Conservation (phyloP, 106 monocot genomes). For the Dendrobium nobile region DNA sequence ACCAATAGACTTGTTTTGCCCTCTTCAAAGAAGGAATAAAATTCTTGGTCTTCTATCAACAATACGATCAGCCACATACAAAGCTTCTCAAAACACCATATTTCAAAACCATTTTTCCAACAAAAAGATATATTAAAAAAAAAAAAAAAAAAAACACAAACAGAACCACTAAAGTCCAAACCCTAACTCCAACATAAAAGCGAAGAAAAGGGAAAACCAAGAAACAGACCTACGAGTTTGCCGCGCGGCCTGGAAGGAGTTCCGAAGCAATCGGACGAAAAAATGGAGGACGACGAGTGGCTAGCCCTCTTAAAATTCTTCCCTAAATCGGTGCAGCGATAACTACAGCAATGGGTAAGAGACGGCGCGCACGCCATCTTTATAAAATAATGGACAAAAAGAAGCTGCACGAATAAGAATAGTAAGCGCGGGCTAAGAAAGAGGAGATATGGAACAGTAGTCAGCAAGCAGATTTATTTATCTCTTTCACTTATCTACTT, state of each 20-base stretch:
- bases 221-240: slow-evolving; percentile 5
- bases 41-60: background rate
- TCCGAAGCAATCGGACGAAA: background rate
- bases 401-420: background rate
- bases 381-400: background rate
- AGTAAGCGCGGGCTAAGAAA: background rate
- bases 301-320: background rate
- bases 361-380: slow-evolving; percentile 3
- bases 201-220: background rate
- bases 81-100: background rate
- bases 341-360: background rate
- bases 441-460: background rate
- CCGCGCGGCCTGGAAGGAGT: background rate
- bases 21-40: background rate
- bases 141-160: background rate
- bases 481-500: background rate
- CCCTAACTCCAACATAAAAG: background rate
- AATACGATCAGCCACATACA: background rate
- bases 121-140: background rate
- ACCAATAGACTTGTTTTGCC: background rate
- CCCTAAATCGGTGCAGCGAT: background rate
- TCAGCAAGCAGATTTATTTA: background rate
- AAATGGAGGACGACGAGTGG: slow-evolving; percentile 5
- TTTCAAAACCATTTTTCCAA: background rate
- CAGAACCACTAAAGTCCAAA: background rate